Conservation (phyloP, 2,329 filamentous ascomycete genomes). For the Fusarium falciforme region DNA sequence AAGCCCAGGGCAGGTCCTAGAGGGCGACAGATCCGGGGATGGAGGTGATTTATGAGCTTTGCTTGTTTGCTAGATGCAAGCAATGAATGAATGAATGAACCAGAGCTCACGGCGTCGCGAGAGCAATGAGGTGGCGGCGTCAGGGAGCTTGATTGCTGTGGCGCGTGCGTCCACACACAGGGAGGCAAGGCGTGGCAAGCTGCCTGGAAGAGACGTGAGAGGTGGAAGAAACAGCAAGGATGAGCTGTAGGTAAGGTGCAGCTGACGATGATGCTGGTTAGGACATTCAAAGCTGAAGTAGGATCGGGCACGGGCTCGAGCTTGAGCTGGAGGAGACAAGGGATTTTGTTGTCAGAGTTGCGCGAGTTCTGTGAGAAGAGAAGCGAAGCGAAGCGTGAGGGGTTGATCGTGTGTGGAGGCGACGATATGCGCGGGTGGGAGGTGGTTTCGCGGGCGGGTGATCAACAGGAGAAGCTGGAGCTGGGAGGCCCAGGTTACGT, state of each 20-base stretch:
- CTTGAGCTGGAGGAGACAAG: constrained; percentile 3
- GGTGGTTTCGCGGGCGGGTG: constrained; percentile 23
- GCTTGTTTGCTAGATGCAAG: constrained; percentile 13
- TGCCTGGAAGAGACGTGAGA: constrained; percentile 13
- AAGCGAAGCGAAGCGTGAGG: constrained; percentile 24
- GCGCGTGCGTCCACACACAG: constrained; percentile 26
- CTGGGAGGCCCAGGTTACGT: constrained; percentile 11
- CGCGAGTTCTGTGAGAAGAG: constrained; percentile 26
- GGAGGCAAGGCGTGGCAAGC: constrained; percentile 15
- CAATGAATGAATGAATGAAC: not conserved
- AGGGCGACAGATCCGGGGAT: constrained; percentile 11
- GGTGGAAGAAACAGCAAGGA: constrained; percentile 2
- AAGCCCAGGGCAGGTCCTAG: not conserved
- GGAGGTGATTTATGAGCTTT: constrained; percentile 2
- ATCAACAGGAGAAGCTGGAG: constrained; percentile 39
- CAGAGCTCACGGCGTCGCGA: constrained; percentile 12
- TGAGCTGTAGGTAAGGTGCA: not conserved
- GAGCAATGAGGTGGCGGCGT: constrained; percentile 25
- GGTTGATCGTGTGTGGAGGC: constrained; percentile 37
- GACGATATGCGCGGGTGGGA: constrained; percentile 27
- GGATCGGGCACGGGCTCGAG: constrained; percentile 1
- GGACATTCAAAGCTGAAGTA: constrained; percentile 16
- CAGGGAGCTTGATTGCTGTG: constrained; percentile 31
- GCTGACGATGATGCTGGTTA: not conserved
- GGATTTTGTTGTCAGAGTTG: constrained; percentile 11